Base-by-base conservation (phyloP, 2,329 filamentous ascomycete species). In the Leptoxyphium fumago region DNA sequence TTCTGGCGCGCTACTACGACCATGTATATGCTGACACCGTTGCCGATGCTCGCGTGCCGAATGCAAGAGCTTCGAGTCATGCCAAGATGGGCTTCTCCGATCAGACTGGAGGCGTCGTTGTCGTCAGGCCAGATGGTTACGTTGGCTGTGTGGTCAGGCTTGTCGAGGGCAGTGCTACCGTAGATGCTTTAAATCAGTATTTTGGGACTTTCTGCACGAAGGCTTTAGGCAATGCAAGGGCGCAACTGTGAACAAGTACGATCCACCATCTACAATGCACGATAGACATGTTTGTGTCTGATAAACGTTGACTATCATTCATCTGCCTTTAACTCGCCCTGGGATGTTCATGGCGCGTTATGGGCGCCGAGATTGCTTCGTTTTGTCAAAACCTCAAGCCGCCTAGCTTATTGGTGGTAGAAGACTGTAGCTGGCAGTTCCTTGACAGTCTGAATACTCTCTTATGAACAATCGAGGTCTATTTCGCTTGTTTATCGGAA, bases 21-120 rank as follows among this genome's bases (percentile, higher is more conserved):
- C 82, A 91, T 55, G 71, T 94, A 30, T 94, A 94, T 56, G 83
- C 86, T 1, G 88, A 94, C 55, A 86, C 94, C 61, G 71, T 82
- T 40, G 80, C 76, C 67, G 84, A 91, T 58, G 69, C 73, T 38
- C 71, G 76, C 6, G 80, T 85, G 1, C 78, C 82, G 0, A 69
- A 80, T 15, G 80, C 83, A 1, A 72, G 71, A 52, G 85, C 81
- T 5, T 72, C 84, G 2, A 85, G 85, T 5, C 88, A 95, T 62
- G 79, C 80, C 38, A 94, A 94, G 72, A 82, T 94, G 72, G 88
- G 88, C 0, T 61, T 94, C 21, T 74, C 82, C 50, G 69, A 81
- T 55, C 77, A 83, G 48, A 73, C 68, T 48, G 86, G 86, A 10
- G 86, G 82, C 45, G 75, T 94, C 2, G 80, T 93, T 1, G 82